Conservation (phyloP, 192 early-diverging fungal species). For the Coemansia sp. region DNA sequence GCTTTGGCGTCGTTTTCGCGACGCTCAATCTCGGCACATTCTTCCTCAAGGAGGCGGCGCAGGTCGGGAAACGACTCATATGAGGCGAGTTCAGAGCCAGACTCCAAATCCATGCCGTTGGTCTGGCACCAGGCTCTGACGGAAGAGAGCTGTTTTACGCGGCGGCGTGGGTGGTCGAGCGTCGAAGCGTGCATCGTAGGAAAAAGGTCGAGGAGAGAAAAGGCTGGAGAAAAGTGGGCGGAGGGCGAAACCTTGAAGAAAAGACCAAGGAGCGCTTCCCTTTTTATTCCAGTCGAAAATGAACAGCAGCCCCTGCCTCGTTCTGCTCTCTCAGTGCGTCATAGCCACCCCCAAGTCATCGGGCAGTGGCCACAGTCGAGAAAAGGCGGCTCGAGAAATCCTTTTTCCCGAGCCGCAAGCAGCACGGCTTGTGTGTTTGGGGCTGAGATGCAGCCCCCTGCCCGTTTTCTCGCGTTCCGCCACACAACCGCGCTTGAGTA, state of each 20-base stretch:
- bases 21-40: conserved; percentile 55
- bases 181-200: conserved; percentile 6
- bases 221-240: not conserved
- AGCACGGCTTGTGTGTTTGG: not conserved
- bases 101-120: conserved; percentile 35
- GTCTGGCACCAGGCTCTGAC: conserved; percentile 47
- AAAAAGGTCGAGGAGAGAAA: not conserved
- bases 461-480: not conserved
- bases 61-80: conserved; percentile 54
- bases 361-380: not conserved
- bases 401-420: conserved; percentile 8
- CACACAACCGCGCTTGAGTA: not conserved
- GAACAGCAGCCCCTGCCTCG: too few species aligned
- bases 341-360: conserved; percentile 5
- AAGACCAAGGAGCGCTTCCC: not conserved
- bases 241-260: conserved; percentile 1
- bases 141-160: conserved; percentile 48
- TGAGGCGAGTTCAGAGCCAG: conserved; percentile 24
- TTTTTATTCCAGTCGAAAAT: not conserved
- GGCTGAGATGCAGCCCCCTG: conserved; percentile 2
- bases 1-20: conserved; percentile 38
- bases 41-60: conserved; percentile 43
- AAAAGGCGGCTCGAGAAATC: conserved; percentile 4
- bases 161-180: conserved; percentile 26
- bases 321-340: conserved; percentile 1